phyloP scores from a whole-genome alignment of 768 basidiomycete genomes.

The Psilocybe azurescens region DNA sequence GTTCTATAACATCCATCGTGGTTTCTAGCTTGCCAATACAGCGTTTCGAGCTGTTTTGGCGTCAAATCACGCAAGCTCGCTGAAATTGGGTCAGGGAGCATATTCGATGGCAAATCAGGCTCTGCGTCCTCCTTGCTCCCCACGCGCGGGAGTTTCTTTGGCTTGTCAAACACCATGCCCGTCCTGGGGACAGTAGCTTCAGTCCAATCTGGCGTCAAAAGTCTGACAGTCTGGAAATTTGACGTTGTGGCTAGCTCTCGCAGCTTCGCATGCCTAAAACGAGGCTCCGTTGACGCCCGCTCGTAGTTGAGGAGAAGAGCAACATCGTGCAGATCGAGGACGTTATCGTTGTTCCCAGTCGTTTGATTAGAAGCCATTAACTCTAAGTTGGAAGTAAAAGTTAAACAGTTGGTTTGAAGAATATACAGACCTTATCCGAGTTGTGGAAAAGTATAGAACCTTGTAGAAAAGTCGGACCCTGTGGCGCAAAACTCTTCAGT shows the following conservation, averaged over 20 bases:
- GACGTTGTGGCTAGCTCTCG: constrained; percentile 20
- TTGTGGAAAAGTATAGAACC: not conserved
- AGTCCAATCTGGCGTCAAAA: constrained; percentile 12
- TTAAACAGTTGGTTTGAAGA: not conserved
- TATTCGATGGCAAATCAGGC: constrained; percentile 21
- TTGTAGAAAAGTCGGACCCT: not conserved
- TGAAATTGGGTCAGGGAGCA: constrained; percentile 12
- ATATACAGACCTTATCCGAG: no score
- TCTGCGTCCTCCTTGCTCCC: constrained; percentile 7
- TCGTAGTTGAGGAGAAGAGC: constrained; percentile 29
- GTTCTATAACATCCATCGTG: constrained; percentile 27
- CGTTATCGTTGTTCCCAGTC: constrained; percentile 5
- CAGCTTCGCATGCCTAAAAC: constrained; percentile 27
- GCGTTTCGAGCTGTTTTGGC: constrained; percentile 23
- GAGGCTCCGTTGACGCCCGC: constrained; percentile 25
- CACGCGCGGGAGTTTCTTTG: not conserved
- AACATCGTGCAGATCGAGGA: constrained; percentile 27
- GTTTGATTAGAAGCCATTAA: not conserved
- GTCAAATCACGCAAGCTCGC: constrained; percentile 11
- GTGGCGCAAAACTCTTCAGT: no score
- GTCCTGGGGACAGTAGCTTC: constrained; percentile 17
- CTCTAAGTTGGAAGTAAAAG: not conserved
- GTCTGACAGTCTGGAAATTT: constrained; percentile 21
- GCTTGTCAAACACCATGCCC: constrained; percentile 23
- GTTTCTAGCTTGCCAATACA: constrained; percentile 27